A percentile compares a stretch with the other conserved stretches of the same genome.
phyloP scores from a whole-genome alignment of 2,329 filamentous ascomycete genomes.

The Drechslerella coelobrocha region DNA sequence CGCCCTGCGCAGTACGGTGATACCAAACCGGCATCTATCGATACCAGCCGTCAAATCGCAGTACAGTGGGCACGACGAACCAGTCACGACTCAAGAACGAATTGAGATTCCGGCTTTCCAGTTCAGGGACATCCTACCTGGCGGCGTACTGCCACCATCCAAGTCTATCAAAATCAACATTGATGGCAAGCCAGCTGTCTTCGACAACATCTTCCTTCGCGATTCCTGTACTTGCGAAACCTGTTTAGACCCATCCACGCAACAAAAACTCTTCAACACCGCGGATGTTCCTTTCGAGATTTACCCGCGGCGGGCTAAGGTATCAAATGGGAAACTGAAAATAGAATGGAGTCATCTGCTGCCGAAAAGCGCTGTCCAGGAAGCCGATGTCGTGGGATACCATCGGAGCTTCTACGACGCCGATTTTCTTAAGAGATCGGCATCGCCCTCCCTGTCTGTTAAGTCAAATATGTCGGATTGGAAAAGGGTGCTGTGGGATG shows the following conservation, averaged over 20 bases:
- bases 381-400: constrained; percentile 30
- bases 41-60: constrained; percentile 4
- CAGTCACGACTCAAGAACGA: neutral
- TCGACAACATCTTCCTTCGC: constrained; percentile 60
- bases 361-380: constrained; percentile 51
- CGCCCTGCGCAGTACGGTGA: neutral
- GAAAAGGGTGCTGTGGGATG: constrained; percentile 61
- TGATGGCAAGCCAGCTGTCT: constrained; percentile 49
- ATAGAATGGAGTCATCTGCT: constrained; percentile 65
- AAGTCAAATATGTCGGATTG: constrained; percentile 57
- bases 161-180: constrained; percentile 49
- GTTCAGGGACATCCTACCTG: constrained; percentile 35
- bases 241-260: constrained; percentile 67
- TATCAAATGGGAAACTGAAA: constrained; percentile 62
- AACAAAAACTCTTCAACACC: constrained; percentile 71
- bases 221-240: constrained; percentile 67
- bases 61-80: neutral
- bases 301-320: constrained; percentile 56
- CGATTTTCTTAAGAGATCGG: constrained; percentile 54
- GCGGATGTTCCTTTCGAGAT: constrained; percentile 68
- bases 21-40: constrained; percentile 23
- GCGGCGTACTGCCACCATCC: constrained; percentile 28
- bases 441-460: constrained; percentile 54
- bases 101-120: constrained; percentile 47
- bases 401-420: constrained; percentile 55